A percentile compares a stretch with the other conserved stretches of the same genome.
These are phyloP conservation scores for Nicotiana benthamiana DNA, from an alignment of 257 asterid genomes.

Conservation along the genomic window DNA sequence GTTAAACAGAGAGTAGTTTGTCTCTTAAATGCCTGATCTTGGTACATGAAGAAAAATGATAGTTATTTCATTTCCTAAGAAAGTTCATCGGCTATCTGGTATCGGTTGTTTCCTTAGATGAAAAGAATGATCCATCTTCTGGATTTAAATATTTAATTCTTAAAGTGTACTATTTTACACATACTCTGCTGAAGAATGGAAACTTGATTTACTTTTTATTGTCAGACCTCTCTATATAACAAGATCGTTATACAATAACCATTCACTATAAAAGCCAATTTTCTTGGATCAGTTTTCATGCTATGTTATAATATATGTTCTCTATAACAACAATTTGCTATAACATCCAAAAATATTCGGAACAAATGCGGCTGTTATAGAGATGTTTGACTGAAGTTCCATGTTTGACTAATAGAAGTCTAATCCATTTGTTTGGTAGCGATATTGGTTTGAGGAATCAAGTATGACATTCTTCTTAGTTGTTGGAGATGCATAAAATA, in stretches of 20 bases:
- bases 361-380: too few species aligned
- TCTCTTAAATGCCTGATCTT: neutral
- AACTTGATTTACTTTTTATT: neutral
- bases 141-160: neutral
- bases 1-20: neutral
- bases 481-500: neutral
- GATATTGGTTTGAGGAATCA: neutral
- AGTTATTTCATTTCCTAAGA: neutral
- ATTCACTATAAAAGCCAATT: too few species aligned
- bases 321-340: too few species aligned
- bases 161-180: neutral
- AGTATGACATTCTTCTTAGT: neutral
- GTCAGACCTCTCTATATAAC: too few species aligned
- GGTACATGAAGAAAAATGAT: too few species aligned
- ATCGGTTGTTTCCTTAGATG: neutral
- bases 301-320: too few species aligned
- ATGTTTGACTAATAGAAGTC: neutral
- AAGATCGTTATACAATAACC: too few species aligned
- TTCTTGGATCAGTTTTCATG: too few species aligned
- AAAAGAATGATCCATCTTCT: neutral
- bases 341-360: too few species aligned
- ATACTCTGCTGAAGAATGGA: neutral
- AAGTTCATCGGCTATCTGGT: neutral
- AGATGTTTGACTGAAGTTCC: neutral
- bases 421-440: neutral